Evolutionary conservation across 768 basidiomycete genomes (phyloP).

Genomic region (Saitozyma sp.): DNA sequence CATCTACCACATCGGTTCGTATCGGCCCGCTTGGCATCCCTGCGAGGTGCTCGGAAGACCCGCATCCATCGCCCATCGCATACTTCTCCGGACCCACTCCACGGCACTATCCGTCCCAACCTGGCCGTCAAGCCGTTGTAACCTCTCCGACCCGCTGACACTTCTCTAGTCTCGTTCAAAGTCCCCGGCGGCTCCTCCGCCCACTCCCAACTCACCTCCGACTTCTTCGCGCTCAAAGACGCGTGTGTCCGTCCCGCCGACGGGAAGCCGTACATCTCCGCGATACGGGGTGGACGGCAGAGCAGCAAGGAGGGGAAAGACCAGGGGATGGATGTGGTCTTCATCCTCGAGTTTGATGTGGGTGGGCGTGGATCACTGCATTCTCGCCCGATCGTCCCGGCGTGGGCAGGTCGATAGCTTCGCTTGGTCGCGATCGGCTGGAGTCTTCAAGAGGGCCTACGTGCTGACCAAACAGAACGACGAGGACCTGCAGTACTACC

Average conservation of each 20-base stretch:
- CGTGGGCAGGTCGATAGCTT: too few species aligned
- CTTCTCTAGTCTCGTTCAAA: slow-evolving; percentile 9
- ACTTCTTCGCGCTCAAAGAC: slow-evolving; percentile 37
- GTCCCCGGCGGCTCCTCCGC: slow-evolving; percentile 8
- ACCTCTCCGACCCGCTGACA: background rate
- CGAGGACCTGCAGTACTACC: slow-evolving; percentile 42
- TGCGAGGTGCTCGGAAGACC: too few species aligned
- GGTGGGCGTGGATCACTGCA: slow-evolving; percentile 10
- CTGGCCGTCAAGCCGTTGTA: too few species aligned
- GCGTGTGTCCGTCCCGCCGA: slow-evolving; percentile 19
- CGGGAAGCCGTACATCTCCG: slow-evolving; percentile 29
- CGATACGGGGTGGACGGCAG: slow-evolving; percentile 41
- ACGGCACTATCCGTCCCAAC: too few species aligned
- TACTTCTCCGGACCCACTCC: too few species aligned
- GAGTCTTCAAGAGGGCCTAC: background rate
- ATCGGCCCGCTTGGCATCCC: too few species aligned
- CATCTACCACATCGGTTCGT: too few species aligned
- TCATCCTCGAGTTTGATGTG: slow-evolving; percentile 46
- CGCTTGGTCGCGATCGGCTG: background rate
- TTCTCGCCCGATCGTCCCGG: background rate
- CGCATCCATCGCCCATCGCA: too few species aligned
- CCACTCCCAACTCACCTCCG: slow-evolving; percentile 23
- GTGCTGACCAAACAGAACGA: slow-evolving; percentile 4
- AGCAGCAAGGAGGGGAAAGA: slow-evolving; percentile 33
- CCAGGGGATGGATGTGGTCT: slow-evolving; percentile 40